Evolutionary conservation across 2,329 filamentous ascomycete species (phyloP).

Genomic region (Elsinoe ampelina): DNA sequence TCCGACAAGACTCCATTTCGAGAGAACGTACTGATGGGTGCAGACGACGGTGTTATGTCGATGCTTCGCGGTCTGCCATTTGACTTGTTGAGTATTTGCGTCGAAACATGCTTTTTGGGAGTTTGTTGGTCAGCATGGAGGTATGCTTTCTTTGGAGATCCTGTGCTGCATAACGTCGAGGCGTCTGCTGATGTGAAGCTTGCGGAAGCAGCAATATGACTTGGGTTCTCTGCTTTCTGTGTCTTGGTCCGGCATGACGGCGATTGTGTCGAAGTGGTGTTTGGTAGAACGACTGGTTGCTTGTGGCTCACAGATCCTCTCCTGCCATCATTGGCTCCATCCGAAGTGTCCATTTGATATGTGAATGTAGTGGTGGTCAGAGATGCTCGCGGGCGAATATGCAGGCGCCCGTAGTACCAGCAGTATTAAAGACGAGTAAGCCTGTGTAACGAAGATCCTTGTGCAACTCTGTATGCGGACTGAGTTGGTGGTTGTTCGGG

Average conservation of each 20-base stretch:
- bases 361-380: background rate
- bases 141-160: background rate
- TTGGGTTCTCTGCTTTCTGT: slow-evolving; percentile 10
- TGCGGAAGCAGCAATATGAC: background rate
- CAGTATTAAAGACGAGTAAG: background rate
- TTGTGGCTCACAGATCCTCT: slow-evolving; percentile 12
- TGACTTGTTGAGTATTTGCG: background rate
- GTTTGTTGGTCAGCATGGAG: background rate
- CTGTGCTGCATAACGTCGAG: background rate
- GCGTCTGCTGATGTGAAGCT: slow-evolving; percentile 2
- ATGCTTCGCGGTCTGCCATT: slow-evolving; percentile 5
- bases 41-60: background rate
- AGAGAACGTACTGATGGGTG: slow-evolving; percentile 9
- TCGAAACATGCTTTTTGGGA: slow-evolving; percentile 1
- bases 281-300: slow-evolving; percentile 8
- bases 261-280: background rate
- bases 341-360: slow-evolving; percentile 12
- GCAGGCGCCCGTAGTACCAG: background rate
- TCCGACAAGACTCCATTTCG: slow-evolving; percentile 5
- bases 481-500: background rate
- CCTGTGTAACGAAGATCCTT: background rate
- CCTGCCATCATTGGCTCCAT: slow-evolving; percentile 12
- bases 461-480: background rate
- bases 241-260: slow-evolving; percentile 12
- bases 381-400: background rate